Conservation (phyloP, 768 basidiomycete species). For the Boletus subcaerulescens region DNA sequence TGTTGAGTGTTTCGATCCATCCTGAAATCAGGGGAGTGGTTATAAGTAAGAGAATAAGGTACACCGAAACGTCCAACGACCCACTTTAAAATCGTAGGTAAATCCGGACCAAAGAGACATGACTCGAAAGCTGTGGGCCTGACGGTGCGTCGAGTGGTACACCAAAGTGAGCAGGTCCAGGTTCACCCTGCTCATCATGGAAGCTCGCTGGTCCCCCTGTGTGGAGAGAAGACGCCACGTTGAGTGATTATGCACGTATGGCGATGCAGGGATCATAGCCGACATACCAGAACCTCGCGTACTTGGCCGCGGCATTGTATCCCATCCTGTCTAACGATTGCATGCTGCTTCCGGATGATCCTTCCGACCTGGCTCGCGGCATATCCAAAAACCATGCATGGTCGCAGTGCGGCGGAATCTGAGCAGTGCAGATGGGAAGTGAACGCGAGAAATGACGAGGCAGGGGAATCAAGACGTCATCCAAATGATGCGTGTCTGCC, state of each 20-base stretch:
- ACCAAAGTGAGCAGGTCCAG: too few relatives aligned
- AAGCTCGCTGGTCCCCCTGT: constrained; percentile 20
- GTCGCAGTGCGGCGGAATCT: constrained; percentile 17
- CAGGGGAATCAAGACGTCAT: constrained; percentile 42
- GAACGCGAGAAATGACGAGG: constrained; percentile 63
- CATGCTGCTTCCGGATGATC: constrained; percentile 58
- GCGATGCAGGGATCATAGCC: constrained; percentile 4
- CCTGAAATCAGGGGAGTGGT: constrained; percentile 20
- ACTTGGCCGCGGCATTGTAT: constrained; percentile 43
- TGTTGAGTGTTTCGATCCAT: constrained; percentile 44
- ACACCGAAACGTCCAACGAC: not conserved
- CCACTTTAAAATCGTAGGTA: too few relatives aligned
- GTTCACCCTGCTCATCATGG: constrained; percentile 25
- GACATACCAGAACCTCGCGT: constrained; percentile 31
- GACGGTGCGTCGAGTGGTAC: too few relatives aligned
- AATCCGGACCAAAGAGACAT: too few relatives aligned
- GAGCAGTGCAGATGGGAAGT: constrained; percentile 37
- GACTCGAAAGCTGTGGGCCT: too few relatives aligned
- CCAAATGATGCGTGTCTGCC: constrained; percentile 21
- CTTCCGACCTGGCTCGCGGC: constrained; percentile 60
- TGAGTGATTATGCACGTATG: not conserved
- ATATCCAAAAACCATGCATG: constrained; percentile 42
- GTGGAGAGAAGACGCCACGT: constrained; percentile 18
- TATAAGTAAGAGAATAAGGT: not conserved
- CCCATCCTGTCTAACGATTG: constrained; percentile 62